Evolutionary conservation across 129 eudicot species (phyloP).

Genomic region (Centaurea solstitialis): DNA sequence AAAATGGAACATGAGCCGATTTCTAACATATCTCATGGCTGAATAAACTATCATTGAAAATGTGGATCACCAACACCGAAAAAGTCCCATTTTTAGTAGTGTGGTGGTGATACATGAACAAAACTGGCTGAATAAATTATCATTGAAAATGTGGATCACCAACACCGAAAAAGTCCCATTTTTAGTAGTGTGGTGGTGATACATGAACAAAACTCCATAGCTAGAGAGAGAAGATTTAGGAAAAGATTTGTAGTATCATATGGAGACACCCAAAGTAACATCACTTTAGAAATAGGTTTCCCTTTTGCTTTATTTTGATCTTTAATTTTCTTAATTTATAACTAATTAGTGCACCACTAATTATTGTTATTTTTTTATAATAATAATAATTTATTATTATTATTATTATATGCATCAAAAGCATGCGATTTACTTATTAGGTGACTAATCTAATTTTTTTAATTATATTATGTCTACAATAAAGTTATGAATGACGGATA

Average conservation of each 20-base stretch:
- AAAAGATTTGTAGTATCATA: not conserved
- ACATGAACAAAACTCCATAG: slow-evolving; percentile 40
- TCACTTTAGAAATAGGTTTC: not conserved
- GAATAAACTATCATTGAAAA: too few species aligned
- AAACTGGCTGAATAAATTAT: too few species aligned
- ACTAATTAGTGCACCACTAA: slow-evolving; percentile 33
- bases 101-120: slow-evolving; percentile 45
- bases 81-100: too few species aligned
- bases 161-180: too few species aligned
- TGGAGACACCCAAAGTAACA: not conserved
- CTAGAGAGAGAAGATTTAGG: slow-evolving; percentile 18
- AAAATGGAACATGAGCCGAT: too few species aligned
- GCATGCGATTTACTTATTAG: too few species aligned
- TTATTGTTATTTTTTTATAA: slow-evolving; percentile 18
- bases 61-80: too few species aligned
- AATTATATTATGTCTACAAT: too few species aligned
- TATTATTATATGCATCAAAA: not conserved
- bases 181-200: slow-evolving; percentile 22
- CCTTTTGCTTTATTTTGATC: not conserved
- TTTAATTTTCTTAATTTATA: not conserved
- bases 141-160: too few species aligned
- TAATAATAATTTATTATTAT: slow-evolving; percentile 30
- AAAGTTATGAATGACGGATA: not conserved
- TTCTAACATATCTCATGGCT: too few species aligned
- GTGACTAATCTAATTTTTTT: too few species aligned